phyloP scores from a whole-genome alignment of 192 early-diverging fungal genomes.

The Pilobolus umbonatus region DNA sequence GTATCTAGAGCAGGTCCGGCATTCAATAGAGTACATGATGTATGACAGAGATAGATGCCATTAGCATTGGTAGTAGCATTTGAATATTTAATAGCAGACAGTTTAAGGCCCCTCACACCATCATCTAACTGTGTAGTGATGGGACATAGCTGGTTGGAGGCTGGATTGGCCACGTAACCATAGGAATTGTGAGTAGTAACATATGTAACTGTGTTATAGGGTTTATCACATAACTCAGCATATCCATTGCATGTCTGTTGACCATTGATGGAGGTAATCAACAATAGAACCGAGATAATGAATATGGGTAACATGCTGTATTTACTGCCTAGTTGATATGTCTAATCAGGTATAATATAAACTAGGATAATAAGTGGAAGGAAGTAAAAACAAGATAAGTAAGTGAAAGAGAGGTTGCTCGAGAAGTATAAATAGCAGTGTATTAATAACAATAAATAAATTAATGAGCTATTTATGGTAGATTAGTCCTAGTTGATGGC shows the following conservation, averaged over 20 bases:
- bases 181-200: conserved; percentile 75
- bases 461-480: too few relatives aligned
- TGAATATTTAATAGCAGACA: conserved; percentile 48
- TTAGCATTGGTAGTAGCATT: conserved; percentile 20
- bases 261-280: conserved; percentile 7
- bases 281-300: too few relatives aligned
- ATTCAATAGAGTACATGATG: conserved; percentile 56
- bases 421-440: too few relatives aligned
- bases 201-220: conserved; percentile 59
- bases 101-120: conserved; percentile 70
- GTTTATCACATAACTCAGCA: conserved; percentile 55
- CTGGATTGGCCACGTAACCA: conserved; percentile 46
- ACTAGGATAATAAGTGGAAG: too few relatives aligned
- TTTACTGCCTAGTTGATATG: too few relatives aligned
- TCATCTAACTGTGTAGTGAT: conserved; percentile 63
- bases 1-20: conserved; percentile 50
- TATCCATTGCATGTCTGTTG: conserved; percentile 62
- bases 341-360: too few relatives aligned
- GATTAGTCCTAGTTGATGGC: too few relatives aligned
- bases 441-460: too few relatives aligned
- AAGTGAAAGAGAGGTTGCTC: too few relatives aligned
- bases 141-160: conserved; percentile 63
- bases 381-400: too few relatives aligned
- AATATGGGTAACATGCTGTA: too few relatives aligned
- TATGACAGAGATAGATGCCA: conserved; percentile 62